A percentile compares a stretch with the other conserved stretches of the same genome.
Conservation (phyloP, 805 yeast genomes). For the Lipomyces starkeyi region DNA sequence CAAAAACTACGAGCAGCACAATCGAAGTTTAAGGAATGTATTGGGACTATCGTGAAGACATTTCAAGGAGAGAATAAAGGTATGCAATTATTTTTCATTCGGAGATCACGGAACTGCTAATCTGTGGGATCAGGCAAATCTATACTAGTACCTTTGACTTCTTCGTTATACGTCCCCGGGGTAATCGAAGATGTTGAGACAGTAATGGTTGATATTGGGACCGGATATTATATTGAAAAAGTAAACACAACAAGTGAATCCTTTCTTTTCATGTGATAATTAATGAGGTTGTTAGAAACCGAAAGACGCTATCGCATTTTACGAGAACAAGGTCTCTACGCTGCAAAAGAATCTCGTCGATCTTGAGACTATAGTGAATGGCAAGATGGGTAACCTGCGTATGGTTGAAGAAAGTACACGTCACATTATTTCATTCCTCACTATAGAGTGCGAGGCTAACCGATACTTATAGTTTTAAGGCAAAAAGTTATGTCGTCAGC, state of each 20-base stretch:
- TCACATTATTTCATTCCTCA: slow-evolving; percentile 3
- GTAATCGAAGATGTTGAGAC: slow-evolving; percentile 64
- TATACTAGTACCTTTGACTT: slow-evolving; percentile 83
- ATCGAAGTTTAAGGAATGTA: slow-evolving; percentile 80
- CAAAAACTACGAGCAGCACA: slow-evolving; percentile 85
- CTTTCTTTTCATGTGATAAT: neutral
- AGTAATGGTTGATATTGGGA: slow-evolving; percentile 92
- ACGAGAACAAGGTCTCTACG: slow-evolving; percentile 73
- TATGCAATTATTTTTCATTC: neutral
- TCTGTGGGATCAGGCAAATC: slow-evolving; percentile 48
- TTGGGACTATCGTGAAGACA: slow-evolving; percentile 66
- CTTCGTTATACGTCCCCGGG: slow-evolving; percentile 91
- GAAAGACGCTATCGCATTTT: slow-evolving; percentile 71
- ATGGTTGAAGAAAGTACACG: slow-evolving; percentile 56
- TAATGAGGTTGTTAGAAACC: slow-evolving; percentile 45
- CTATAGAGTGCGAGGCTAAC: neutral
- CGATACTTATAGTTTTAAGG: slow-evolving; percentile 19
- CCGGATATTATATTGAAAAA: slow-evolving; percentile 93
- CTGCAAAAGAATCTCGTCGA: slow-evolving; percentile 74
- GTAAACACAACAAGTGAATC: slow-evolving; percentile 27
- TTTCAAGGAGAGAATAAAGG: slow-evolving; percentile 51
- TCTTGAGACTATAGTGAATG: slow-evolving; percentile 73
- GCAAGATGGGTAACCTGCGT: slow-evolving; percentile 69
- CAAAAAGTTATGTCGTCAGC: slow-evolving; percentile 36
- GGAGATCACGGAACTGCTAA: neutral